Base-by-base conservation (phyloP, 1,284 basidiomycete genomes). In the Tylopilus orsonianus region DNA sequence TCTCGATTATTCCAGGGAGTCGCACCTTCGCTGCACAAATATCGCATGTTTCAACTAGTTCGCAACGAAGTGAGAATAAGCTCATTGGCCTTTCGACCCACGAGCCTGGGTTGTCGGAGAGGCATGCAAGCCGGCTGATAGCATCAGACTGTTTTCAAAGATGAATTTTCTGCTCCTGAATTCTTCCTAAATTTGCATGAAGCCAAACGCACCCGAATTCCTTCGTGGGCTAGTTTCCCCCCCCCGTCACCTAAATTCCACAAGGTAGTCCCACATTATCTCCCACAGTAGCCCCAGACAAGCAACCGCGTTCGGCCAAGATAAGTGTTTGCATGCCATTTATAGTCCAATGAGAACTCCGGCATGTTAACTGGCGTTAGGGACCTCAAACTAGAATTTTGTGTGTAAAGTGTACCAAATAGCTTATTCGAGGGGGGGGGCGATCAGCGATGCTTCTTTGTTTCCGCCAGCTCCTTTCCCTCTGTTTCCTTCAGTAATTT, bases 401-500 rank as follows among this genome's bases (percentile, higher is more conserved):
- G n/a, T n/a, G 24, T 12, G 30, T 44, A 22, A 37, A 59, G 45
- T 55, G 22, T 16, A 44, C 33, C 23, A 34, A 44, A n/a, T n/a
- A n/a, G 10, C 40, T 36, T 55, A 55, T 14, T 38, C 26, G 5
- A 26, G 6, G 26, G 10, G 26, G 27, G 22, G 12, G 12, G 34
- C 8, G 14, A 18, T 42, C 12, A 67, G 26, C 67, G 70, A 26
- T 59, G 61, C 49, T 69, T 69, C 46, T 60, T 69, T 20, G 56
- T 44, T 45, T 71, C 70, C 13, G 23, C 35, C 7, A 49, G 24
- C 44, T 55, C 55, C 40, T 61, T 57, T 46, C 44, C 53, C 41
- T 63, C 50, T 1, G 29, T n/a, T 49, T 53, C 56, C 38, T 56
- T 39, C 37, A 62, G 39, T 0, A 49, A 56, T 8, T 55, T 54